A percentile compares a stretch with the other conserved stretches of the same genome.
phyloP scores from a whole-genome alignment of 257 asterid genomes.

The Rehmannia glutinosa region DNA sequence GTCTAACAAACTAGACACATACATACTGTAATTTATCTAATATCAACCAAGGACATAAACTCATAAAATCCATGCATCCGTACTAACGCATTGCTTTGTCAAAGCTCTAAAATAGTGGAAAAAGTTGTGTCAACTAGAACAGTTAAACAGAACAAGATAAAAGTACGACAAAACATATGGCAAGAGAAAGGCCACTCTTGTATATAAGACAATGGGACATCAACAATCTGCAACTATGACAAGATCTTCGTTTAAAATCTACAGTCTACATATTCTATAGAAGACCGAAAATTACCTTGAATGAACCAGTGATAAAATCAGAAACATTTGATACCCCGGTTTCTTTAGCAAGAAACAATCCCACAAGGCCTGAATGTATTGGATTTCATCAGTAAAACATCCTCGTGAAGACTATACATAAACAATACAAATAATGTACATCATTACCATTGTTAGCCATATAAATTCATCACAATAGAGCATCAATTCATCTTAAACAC shows the following conservation, averaged over 20 bases:
- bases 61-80: not conserved
- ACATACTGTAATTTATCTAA: not conserved
- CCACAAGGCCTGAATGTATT: constrained; percentile 64
- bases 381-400: constrained; percentile 4
- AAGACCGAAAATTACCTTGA: constrained; percentile 48
- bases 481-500: not conserved
- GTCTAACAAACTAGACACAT: not conserved
- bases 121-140: not conserved
- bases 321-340: constrained; percentile 50
- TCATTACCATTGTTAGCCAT: not conserved
- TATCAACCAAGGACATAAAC: not conserved
- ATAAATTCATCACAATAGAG: constrained; percentile 1
- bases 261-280: not conserved
- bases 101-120: not conserved
- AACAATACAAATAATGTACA: not conserved
- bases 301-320: constrained; percentile 65
- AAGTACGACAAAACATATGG: too few species aligned
- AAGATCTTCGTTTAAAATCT: too few species aligned
- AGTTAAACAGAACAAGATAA: not conserved
- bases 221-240: too few species aligned
- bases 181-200: too few species aligned
- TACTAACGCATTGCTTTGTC: not conserved
- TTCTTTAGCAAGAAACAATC: constrained; percentile 76
- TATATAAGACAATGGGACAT: too few species aligned
- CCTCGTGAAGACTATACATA: not conserved